Evolutionary conservation across 2,329 filamentous ascomycete species (phyloP).

Genomic region (Colletotrichum sp.): DNA sequence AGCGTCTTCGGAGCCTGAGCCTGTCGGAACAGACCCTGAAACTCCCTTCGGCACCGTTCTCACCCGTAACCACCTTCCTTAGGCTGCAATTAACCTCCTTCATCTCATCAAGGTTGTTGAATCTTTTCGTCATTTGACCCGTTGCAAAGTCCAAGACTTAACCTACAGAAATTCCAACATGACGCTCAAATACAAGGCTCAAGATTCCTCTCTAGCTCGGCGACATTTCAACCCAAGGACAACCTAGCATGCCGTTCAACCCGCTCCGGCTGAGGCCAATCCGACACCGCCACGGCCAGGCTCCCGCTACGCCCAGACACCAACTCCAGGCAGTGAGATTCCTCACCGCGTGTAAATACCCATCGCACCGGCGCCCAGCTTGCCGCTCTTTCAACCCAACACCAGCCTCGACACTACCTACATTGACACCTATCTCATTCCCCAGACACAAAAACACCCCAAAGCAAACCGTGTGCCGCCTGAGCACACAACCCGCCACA

Average conservation of each 20-base stretch:
- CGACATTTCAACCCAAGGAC: not conserved
- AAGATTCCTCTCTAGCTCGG: not conserved
- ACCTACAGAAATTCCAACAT: not conserved
- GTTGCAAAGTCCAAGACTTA: not conserved
- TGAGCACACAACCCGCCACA: not conserved
- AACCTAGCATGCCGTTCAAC: not conserved
- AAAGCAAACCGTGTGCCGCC: not conserved
- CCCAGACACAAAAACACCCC: not conserved
- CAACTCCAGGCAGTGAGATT: not conserved
- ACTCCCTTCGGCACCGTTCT: not conserved
- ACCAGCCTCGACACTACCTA: not conserved
- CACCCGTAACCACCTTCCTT: not conserved
- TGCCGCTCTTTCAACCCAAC: not conserved
- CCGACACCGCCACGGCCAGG: not conserved
- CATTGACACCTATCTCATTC: not conserved
- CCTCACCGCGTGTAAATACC: not conserved
- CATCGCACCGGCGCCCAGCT: not conserved
- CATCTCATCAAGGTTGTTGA: not conserved
- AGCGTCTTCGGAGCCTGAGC: not conserved
- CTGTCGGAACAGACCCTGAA: not conserved
- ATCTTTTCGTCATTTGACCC: not conserved
- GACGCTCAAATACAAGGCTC: not conserved
- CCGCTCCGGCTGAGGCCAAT: not conserved
- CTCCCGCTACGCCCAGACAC: not conserved
- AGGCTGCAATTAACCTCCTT: not conserved